A percentile compares a stretch with the other conserved stretches of the same genome.
phyloP scores from a whole-genome alignment of 2,329 filamentous ascomycete species.

The Diaporthe helianthi region DNA sequence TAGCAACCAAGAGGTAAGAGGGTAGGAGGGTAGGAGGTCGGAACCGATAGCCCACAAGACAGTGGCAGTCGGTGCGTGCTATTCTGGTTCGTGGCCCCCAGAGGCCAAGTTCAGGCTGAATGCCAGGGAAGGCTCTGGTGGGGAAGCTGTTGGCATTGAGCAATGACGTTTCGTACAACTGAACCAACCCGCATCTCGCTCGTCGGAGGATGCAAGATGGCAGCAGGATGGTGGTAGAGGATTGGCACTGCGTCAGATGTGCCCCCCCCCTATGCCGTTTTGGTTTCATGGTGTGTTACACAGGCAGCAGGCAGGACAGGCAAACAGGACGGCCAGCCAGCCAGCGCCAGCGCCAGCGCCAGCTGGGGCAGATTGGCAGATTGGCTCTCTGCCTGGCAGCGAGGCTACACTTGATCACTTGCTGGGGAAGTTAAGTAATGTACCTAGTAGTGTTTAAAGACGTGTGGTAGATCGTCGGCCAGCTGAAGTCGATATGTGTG shows the following conservation, averaged over 20 bases:
- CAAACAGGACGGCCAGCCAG: too few relatives aligned
- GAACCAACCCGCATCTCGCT: not conserved
- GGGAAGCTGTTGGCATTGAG: not conserved
- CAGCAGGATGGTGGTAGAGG: slow-evolving; percentile 3
- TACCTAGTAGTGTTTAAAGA: too few relatives aligned
- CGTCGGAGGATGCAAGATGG: slow-evolving; percentile 17
- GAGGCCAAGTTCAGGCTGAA: not conserved
- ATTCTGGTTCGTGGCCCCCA: not conserved
- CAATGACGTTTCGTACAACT: not conserved
- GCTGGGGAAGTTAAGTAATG: not conserved
- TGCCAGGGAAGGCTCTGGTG: not conserved
- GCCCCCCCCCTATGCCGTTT: slow-evolving; percentile 20
- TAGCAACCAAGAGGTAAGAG: not conserved
- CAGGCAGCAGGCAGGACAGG: too few relatives aligned
- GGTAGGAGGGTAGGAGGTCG: not conserved
- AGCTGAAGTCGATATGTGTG: not conserved
- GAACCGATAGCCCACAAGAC: too few relatives aligned
- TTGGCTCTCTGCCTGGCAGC: not conserved
- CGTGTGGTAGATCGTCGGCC: too few relatives aligned
- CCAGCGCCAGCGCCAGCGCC: not conserved
- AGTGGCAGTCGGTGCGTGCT: too few relatives aligned
- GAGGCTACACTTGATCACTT: not conserved
- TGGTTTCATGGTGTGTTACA: slow-evolving; percentile 26
- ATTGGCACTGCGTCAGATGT: slow-evolving; percentile 25
- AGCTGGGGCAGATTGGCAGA: too few relatives aligned